Base-by-base conservation (phyloP, 2,329 filamentous ascomycete genomes). In the Diaporthe humulicola region DNA sequence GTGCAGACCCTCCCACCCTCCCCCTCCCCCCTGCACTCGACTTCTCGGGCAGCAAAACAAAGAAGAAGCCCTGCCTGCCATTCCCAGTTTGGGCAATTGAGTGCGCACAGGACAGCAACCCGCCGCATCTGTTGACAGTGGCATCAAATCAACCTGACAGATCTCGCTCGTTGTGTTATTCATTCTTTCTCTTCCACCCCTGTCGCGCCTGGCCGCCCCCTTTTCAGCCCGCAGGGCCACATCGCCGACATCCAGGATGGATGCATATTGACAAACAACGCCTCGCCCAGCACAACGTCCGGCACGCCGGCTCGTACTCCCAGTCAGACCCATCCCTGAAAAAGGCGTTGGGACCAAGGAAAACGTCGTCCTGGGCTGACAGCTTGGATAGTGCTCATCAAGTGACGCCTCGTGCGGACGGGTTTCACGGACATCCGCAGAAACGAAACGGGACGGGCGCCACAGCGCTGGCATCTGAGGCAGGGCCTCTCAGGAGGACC, bases 351-450 rank as follows among this genome's bases (percentile, higher is more conserved):
- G 61, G 28, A 50, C n/a, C 12, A 22, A 61, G 36, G 17, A 33
- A 22, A 64, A 4, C 38, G 60, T 36, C 61, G 42, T 50, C 42
- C 42, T 66, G 28, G 28, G 28, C 60, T 66, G 60, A 33, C 60
- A 48, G 40, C 17, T 15, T 33, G 28, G 9, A 28, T 40, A 45
- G 40, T 64, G 40, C 40, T 33, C 60, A 67, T 67, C 58, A 30
- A 42, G 14, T 12, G 19, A 38, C 2, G 58, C 58, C 28, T 25
- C 28, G 22, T 67, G 61, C 61, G 48, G 45, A 22, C 45, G 48
- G 64, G 45, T 67, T 67, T 67, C 45, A 52, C 45, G 45, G 64
- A 52, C 64, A 38, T 67, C 64, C 64, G 64, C 64, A 33, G 22
- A 52, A 67, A 52, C 64, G 45, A 67, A 52, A 52, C 64, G 30